phyloP scores from a whole-genome alignment of 106 monocot genomes.

The Dendrobium huoshanense region DNA sequence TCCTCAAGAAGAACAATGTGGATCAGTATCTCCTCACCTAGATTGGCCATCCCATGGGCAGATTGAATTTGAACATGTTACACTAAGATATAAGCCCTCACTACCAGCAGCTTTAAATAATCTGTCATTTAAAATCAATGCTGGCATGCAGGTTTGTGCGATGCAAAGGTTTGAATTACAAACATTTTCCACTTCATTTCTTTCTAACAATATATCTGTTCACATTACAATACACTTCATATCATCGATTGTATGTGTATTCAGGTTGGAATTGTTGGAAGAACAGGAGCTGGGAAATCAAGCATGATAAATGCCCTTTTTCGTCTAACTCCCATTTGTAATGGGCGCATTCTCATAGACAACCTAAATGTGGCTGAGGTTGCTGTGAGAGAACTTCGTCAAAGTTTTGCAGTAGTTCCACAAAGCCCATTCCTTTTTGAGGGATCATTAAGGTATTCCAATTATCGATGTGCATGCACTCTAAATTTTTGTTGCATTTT shows the following conservation, averaged over 20 bases:
- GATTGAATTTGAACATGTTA: slow-evolving; percentile 82
- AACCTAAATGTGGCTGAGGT: slow-evolving; percentile 52
- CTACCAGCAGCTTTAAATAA: slow-evolving; percentile 61
- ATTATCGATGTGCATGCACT: background rate
- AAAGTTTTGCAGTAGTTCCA: slow-evolving; percentile 78
- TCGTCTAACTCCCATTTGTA: slow-evolving; percentile 66
- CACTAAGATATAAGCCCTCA: slow-evolving; percentile 61
- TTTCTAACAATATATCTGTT: background rate
- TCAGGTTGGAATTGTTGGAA: slow-evolving; percentile 94
- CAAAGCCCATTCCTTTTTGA: slow-evolving; percentile 93
- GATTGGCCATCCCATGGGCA: slow-evolving; percentile 77
- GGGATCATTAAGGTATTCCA: slow-evolving; percentile 72
- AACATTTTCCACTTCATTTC: background rate
- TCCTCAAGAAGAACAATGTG: slow-evolving; percentile 77
- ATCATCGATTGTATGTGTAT: background rate
- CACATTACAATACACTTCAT: background rate
- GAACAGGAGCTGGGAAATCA: slow-evolving; percentile 97
- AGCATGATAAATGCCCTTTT: slow-evolving; percentile 96
- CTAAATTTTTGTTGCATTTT: background rate
- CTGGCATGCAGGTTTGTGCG: slow-evolving; percentile 67
- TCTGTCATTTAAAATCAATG: slow-evolving; percentile 69
- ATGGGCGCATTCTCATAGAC: slow-evolving; percentile 77
- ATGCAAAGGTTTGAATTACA: background rate
- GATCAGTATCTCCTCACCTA: slow-evolving; percentile 28
- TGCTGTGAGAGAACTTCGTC: slow-evolving; percentile 69